A percentile compares a stretch with the other conserved stretches of the same genome.
These are phyloP conservation scores for Leishmania lainsoni DNA, from an alignment of 208 protist genomes.

Conservation along the genomic window DNA sequence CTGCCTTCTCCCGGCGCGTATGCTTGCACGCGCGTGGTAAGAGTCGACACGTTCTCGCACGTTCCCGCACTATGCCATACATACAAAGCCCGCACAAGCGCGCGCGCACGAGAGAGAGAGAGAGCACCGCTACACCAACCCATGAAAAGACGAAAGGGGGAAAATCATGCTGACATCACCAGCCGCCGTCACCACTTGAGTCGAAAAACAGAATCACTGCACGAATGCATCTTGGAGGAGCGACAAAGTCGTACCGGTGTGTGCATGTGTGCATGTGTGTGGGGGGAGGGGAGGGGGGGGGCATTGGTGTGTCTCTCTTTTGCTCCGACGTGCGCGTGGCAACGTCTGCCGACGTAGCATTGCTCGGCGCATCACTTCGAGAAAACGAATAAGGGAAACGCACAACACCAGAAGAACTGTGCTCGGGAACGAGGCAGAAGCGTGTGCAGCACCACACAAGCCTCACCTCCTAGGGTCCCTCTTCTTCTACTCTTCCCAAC, in stretches of 20 bases:
- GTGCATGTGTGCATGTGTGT: too few species aligned
- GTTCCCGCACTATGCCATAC: not conserved
- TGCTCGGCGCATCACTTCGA: not conserved
- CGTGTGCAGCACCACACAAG: not conserved
- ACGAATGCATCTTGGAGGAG: slow-evolving; percentile 31
- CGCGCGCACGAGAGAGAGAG: too few species aligned
- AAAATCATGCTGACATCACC: slow-evolving; percentile 37
- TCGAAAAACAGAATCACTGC: slow-evolving; percentile 23
- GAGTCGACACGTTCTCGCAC: not conserved
- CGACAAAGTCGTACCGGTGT: too few species aligned
- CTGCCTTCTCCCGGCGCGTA: not conserved
- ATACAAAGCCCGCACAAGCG: not conserved
- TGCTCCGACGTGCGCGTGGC: not conserved
- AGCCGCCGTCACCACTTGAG: slow-evolving; percentile 30
- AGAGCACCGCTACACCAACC: too few species aligned
- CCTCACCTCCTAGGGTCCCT: not conserved
- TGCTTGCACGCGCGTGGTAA: not conserved
- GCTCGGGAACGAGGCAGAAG: not conserved
- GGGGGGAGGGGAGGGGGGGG: not conserved
- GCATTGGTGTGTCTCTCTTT: not conserved
- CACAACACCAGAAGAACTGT: not conserved
- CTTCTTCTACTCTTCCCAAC: not conserved
- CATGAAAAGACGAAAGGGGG: not conserved
- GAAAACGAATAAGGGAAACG: not conserved
- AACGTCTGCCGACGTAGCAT: not conserved